Evolutionary conservation across 2,329 filamentous ascomycete species (phyloP).

Genomic region (Fusarium sp.): DNA sequence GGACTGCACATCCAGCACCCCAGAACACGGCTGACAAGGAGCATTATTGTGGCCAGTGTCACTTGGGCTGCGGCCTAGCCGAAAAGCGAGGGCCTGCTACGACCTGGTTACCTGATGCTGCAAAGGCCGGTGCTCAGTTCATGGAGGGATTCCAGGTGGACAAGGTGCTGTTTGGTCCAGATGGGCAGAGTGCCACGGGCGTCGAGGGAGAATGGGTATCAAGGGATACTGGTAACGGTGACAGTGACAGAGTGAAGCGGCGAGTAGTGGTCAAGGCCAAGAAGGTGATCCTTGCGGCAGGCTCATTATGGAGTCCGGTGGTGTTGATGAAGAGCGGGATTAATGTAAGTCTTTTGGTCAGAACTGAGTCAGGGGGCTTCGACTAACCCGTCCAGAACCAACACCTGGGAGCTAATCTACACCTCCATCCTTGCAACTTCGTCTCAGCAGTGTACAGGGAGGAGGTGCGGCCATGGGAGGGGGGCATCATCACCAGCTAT

Average conservation of each 20-base stretch:
- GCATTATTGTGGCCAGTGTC: slow-evolving; percentile 79
- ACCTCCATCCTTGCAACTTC: slow-evolving; percentile 80
- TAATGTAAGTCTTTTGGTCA: slow-evolving; percentile 58
- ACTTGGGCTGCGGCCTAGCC: slow-evolving; percentile 70
- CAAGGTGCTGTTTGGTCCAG: slow-evolving; percentile 74
- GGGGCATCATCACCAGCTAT: slow-evolving; percentile 83
- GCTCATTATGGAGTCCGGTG: slow-evolving; percentile 81
- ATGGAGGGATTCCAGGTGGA: slow-evolving; percentile 84
- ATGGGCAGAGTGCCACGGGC: slow-evolving; percentile 71
- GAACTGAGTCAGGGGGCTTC: not conserved
- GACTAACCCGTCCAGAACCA: slow-evolving; percentile 66
- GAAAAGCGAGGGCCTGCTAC: slow-evolving; percentile 84
- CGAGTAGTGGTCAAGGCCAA: slow-evolving; percentile 81
- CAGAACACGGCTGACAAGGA: slow-evolving; percentile 81
- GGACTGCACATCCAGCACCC: slow-evolving; percentile 74
- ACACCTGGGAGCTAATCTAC: slow-evolving; percentile 84
- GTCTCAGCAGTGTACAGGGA: slow-evolving; percentile 74
- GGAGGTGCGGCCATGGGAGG: slow-evolving; percentile 77
- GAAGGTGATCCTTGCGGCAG: slow-evolving; percentile 82
- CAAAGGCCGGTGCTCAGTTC: slow-evolving; percentile 80
- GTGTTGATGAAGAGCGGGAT: slow-evolving; percentile 83
- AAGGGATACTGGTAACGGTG: slow-evolving; percentile 71
- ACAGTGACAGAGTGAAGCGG: slow-evolving; percentile 65
- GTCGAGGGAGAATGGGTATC: slow-evolving; percentile 81
- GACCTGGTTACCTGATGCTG: slow-evolving; percentile 83